Percentiles rank a stretch among this genome's conserved stretches.
Conservation (phyloP, 2,329 filamentous ascomycete genomes). For the Elsinoe australis region DNA sequence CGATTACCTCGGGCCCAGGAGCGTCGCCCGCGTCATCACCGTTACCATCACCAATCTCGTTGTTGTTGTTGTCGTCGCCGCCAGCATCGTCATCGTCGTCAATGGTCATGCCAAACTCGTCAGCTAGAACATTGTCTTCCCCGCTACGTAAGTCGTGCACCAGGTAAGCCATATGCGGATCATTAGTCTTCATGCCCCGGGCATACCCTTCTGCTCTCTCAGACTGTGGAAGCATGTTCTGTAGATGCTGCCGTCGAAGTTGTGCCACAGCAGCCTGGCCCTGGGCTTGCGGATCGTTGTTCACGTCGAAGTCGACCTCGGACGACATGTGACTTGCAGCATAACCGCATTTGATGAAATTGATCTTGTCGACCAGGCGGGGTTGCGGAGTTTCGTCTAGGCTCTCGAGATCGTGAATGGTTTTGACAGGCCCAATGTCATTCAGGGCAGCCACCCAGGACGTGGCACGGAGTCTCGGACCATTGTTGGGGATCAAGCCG, state of each 20-base stretch:
- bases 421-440: conserved; percentile 5
- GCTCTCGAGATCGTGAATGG: conserved; percentile 3
- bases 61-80: conserved; percentile 29
- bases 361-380: conserved; percentile 1
- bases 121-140: not conserved
- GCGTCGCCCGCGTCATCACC: conserved; percentile 24
- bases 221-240: not conserved
- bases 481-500: not conserved
- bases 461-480: not conserved
- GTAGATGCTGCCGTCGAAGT: not conserved
- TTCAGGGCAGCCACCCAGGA: conserved; percentile 11
- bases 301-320: conserved; percentile 1
- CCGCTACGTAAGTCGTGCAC: not conserved
- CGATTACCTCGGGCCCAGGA: conserved; percentile 46
- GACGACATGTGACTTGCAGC: not conserved
- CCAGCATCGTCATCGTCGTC: conserved; percentile 25
- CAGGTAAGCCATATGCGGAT: conserved; percentile 4
- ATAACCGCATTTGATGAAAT: conserved; percentile 7
- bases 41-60: not conserved
- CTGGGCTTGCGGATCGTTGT: not conserved
- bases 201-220: not conserved
- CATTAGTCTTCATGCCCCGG: conserved; percentile 1
- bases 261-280: not conserved
- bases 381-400: not conserved
- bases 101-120: conserved; percentile 22